Base-by-base conservation (phyloP, 306 rosid species). In the Castanea sativa region DNA sequence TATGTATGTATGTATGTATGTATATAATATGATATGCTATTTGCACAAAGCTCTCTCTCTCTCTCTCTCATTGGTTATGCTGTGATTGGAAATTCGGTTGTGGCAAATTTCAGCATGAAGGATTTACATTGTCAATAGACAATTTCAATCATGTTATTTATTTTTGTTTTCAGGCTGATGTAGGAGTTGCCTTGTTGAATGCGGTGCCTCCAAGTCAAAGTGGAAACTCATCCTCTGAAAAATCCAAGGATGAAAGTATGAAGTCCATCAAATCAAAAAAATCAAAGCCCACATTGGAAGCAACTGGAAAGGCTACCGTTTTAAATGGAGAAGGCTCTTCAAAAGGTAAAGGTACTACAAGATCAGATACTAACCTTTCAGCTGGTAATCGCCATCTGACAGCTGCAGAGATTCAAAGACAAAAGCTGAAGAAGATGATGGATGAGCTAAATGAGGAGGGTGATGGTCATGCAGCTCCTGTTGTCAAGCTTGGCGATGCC, bases 401-500 rank as follows among this genome's bases (percentile, higher is more conserved):
- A n/a, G 86, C 96, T 73, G 93, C 85, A 35, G 98, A 96, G 73
- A 53, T 87, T 84, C 92, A 91, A 80, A 88, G 83, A 6, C 93
- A 96, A 76, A 96, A 89, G 88, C 96, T 96, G 64, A 93, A 96
- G 94, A 96, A 91, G 81, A 61, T 93, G 84, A 84, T 96, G 84
- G 99, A 93, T 73, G 99, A 93, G 73, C 87, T 96, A 83, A 96
- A 96, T 71, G 99, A 96, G 87, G 99, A 90, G 43, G 93, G 97
- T 5, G 99, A 93, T 86, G 96, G 98, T 23, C 98, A 95, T 5
- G 75, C 91, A 51, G 90, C 95, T 20, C 96, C 99, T 14, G 20
- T 91, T 59, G 99, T 96, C 82, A 93, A 90, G 90, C 99, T 96
- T 73, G 99, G 99, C 25, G 99, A 96, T 80, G 99, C 99, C 71